Base-by-base conservation (phyloP, 805 yeast genomes). In the Grigorovia jiainica region DNA sequence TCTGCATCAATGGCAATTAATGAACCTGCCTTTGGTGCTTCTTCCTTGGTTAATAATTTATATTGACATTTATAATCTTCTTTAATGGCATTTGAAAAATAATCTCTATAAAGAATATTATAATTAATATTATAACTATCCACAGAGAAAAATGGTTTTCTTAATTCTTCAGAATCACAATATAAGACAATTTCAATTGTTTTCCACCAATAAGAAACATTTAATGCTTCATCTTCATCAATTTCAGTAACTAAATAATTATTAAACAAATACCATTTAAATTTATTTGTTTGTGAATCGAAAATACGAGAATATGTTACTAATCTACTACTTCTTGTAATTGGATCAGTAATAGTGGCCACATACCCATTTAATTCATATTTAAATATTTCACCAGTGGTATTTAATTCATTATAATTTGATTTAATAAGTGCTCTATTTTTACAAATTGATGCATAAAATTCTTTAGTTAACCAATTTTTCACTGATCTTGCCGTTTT, bases 1-100 rank as follows among this genome's bases (percentile, higher is more conserved):
- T 92, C 99, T 0, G 99, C 97, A 67, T 92, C 99, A 43, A 92
- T 82, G 0, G 97, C 98, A 16, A 90, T 79, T 32, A 87, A 59
- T 1, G 85, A 68, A 0, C 95, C 95, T 0, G 79, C 72, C 17
- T 55, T 55, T 0, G 96, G 96, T 0, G 86, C 84, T 51, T 83
- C 89, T 37, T 72, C 70, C 27, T 64, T 64, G 0, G 87, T 77
- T 44, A 86, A 63, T n/a, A 83, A 65, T 50, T 76, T 73, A 55
- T 83, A 85, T 47, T 86, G 90, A 40, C 73, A 67, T 36, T 67
- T 70, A 43, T 71, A 68, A 0, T 70, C 73, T 40, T 76, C 76
- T 46, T 87, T 67, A 5, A 77, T 75, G 1, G 81, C 79, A 13
- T 75, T 75, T 0, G 87, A 80, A 60, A 86, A 82, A 55, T 75